Base-by-base conservation (phyloP, 768 basidiomycete genomes). In the Rhodotorula paludigena region DNA sequence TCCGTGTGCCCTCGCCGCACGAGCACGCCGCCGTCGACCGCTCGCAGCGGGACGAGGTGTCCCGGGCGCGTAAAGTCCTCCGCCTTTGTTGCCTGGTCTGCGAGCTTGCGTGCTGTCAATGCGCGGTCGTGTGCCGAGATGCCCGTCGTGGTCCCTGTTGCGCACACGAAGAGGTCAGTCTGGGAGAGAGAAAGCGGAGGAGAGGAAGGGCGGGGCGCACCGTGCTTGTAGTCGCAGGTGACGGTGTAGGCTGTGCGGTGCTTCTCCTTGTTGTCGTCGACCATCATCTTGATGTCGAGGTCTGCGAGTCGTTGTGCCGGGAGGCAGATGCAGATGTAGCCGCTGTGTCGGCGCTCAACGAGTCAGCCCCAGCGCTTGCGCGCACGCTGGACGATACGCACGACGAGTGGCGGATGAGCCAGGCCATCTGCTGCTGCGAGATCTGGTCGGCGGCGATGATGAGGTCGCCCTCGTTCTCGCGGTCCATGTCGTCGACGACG, bases 391-490 rank as follows among this genome's bases (percentile, higher is more conserved):
- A n/a, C n/a, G n/a, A n/a, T 30, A 78, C 84, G 66, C 58, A 93
- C 94, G 92, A 96, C 0, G 92, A 90, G 77, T 93, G 87, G 76
- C 89, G 88, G 77, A 99, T 92, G 84, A 99, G 89, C 91, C 91
- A 99, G 1, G 96, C 94, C 96, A 99, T 98, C 76, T 92, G 90
- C 79, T 97, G 91, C 90, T 45, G 63, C 25, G 92, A 91, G 72
- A 90, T 86, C 58, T 86, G 84, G 33, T 83, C 82, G 5, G 86
- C 96, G 21, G 94, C 86, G 75, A 92, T 88, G 76, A 97, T 91
- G 64, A 99, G 80, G 78, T 99, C 96, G 4, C 96, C 94, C 77
- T 99, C 96, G 77, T 99, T 99, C 80, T 99, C 96, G 66, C 96
- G 82, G 71, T 83, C 82, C 79, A 96, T 90, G 79, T 98, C 94